Percentiles rank a stretch among this genome's conserved stretches.
These are phyloP conservation scores for Digitaria exilis DNA, from an alignment of 202 grass and related monocot genomes.

Conservation along the genomic window DNA sequence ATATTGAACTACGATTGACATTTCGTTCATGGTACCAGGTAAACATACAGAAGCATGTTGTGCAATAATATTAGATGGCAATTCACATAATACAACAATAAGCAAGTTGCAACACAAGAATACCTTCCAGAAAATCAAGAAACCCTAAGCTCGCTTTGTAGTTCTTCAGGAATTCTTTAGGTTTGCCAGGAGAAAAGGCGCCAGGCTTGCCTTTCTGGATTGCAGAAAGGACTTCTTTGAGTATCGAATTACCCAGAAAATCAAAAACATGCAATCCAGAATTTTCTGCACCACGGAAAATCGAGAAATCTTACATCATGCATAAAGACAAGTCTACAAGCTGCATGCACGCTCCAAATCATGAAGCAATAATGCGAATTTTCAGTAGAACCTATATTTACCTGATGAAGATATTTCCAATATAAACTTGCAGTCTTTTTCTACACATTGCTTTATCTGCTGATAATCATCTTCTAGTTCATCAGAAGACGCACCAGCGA, in stretches of 20 bases:
- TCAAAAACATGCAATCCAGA: constrained; percentile 98
- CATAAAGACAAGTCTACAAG: not conserved
- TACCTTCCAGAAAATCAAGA: constrained; percentile 99
- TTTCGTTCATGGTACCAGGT: not conserved
- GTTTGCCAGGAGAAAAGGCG: constrained; percentile 92
- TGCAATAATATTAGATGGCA: not conserved
- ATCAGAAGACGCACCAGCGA: constrained; percentile 63
- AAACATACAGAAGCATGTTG: not conserved
- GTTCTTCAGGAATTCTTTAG: constrained; percentile 88
- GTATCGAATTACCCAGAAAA: constrained; percentile 95
- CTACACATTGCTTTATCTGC: constrained; percentile 69
- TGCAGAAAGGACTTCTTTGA: constrained; percentile 85
- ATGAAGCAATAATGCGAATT: not conserved
- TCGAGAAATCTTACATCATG: constrained; percentile 25
- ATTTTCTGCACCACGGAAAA: constrained; percentile 64
- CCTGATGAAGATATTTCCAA: constrained; percentile 93
- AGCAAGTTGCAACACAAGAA: not conserved
- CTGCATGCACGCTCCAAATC: constrained; percentile 5
- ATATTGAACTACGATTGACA: not conserved
- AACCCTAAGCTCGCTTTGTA: constrained; percentile 86
- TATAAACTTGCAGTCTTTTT: constrained; percentile 97
- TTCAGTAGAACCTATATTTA: constrained; percentile 34
- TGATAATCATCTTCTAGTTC: constrained; percentile 82
- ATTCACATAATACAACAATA: not conserved
- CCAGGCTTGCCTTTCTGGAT: constrained; percentile 92